Base-by-base conservation (phyloP, 495 filamentous ascomycete genomes). In the Podospora fimiseda region DNA sequence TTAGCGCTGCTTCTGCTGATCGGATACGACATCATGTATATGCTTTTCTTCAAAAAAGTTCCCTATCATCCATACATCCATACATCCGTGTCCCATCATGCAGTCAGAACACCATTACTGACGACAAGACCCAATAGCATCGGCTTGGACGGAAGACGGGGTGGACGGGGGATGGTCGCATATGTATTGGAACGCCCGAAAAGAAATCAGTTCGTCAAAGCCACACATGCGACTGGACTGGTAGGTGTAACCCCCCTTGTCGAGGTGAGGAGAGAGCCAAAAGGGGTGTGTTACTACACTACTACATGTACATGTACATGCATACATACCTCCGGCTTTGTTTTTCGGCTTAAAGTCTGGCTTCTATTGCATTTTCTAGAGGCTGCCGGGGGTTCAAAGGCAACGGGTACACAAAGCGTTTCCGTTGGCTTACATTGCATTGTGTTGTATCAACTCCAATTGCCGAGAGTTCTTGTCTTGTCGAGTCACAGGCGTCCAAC, bases 1-100 rank as follows among this genome's bases (percentile, higher is more conserved):
- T 41, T 18, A 41, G 39, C 23, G 19, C n/a, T 15, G 8, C 18
- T 48, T 24, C 27, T 11, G 27, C 6, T 22, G 44, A 16, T 48
- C 44, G 44, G 44, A 48, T 48, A 14, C 44, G 44, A 48, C 22
- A 18, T 48, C 44, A 23, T 48, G n/a, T n/a, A n/a, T n/a, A n/a
- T n/a, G 20, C 44, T 33, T 16, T 30, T 16, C n/a, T 8, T n/a
- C n/a, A n/a, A n/a, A n/a, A n/a, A 18, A 27, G 19, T 33, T 30
- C 22, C 21, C 22, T 8, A 18, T 23, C 44, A 44, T 11, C 18
- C 42, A 22, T 11, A 9, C 42, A 44, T 9, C 11, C 21, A 30
- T 14, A 22, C 24, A 14, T n/a, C n/a, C n/a, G n/a, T n/a, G n/a
- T n/a, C n/a, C n/a, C 3, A 22, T 24, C 21, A 20, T 48, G 21